phyloP scores from a whole-genome alignment of 2,329 filamentous ascomycete genomes.

The Moelleriella libera region DNA sequence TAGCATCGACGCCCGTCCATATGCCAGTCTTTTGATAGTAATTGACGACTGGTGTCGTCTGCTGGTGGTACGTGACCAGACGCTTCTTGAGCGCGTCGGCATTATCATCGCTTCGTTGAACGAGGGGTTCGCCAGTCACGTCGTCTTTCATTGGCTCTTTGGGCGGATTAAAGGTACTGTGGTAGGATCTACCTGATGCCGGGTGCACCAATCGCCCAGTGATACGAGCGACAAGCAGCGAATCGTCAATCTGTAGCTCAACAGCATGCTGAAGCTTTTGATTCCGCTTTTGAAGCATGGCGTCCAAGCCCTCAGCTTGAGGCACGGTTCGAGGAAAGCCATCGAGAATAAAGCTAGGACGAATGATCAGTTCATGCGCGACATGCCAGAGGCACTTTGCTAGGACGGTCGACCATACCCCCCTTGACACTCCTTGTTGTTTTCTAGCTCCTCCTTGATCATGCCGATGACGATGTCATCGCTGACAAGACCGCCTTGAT shows the following conservation, averaged over 20 bases:
- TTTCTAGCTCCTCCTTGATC: constrained; percentile 95
- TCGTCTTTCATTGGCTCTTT: constrained; percentile 93
- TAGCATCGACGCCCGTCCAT: constrained; percentile 91
- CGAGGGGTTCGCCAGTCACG: constrained; percentile 86
- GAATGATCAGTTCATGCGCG: not conserved
- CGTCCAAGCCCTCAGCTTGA: constrained; percentile 87
- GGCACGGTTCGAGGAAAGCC: constrained; percentile 95
- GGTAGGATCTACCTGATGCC: constrained; percentile 90
- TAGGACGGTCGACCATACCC: constrained; percentile 44
- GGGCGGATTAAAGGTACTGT: constrained; percentile 97
- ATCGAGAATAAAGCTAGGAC: constrained; percentile 86
- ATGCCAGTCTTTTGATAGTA: constrained; percentile 98
- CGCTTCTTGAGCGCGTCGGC: constrained; percentile 92
- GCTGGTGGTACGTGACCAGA: constrained; percentile 79
- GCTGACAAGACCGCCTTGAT: constrained; percentile 90
- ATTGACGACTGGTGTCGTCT: constrained; percentile 81
- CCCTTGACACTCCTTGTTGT: constrained; percentile 90
- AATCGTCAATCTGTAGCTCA: constrained; percentile 93
- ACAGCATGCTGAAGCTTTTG: constrained; percentile 89
- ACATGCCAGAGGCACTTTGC: not conserved
- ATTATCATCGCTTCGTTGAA: constrained; percentile 96
- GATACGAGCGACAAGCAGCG: constrained; percentile 85
- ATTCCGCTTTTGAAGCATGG: constrained; percentile 67
- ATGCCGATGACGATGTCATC: constrained; percentile 99
- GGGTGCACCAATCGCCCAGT: constrained; percentile 93